A percentile compares a stretch with the other conserved stretches of the same genome.
phyloP scores from a whole-genome alignment of 768 basidiomycete genomes.

The Suillus occidentalis region DNA sequence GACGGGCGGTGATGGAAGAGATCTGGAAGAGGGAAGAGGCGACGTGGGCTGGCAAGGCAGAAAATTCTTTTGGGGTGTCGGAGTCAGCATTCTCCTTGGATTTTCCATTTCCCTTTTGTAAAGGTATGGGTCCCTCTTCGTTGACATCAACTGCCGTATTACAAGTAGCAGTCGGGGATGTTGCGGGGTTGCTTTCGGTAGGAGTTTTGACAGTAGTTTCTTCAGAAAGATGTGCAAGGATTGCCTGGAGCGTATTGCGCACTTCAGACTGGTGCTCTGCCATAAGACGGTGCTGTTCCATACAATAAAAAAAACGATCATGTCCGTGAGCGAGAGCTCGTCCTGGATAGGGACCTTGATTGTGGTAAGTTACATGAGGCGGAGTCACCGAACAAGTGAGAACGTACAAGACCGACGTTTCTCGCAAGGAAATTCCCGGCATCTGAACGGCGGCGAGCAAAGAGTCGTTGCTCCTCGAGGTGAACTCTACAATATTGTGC shows the following conservation, averaged over 20 bases:
- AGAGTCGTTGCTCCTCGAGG: not conserved
- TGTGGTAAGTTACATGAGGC: not conserved
- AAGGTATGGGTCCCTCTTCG: not conserved
- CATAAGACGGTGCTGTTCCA: conserved; percentile 7
- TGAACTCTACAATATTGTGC: not conserved
- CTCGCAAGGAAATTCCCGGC: not conserved
- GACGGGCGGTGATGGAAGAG: conserved; percentile 41
- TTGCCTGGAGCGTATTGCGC: conserved; percentile 1
- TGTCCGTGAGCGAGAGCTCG: not conserved
- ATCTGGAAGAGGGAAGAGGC: conserved; percentile 38
- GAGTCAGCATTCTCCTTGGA: conserved; percentile 23
- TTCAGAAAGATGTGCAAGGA: conserved; percentile 1
- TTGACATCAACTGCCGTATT: not conserved
- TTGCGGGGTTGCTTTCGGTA: not conserved
- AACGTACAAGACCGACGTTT: not conserved
- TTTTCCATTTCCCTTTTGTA: conserved; percentile 36
- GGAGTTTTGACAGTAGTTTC: not conserved
- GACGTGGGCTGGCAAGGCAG: conserved; percentile 8
- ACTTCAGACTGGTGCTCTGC: conserved; percentile 7
- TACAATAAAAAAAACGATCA: not conserved
- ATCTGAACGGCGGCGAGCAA: not conserved
- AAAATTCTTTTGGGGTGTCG: conserved; percentile 12
- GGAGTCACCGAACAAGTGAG: not conserved
- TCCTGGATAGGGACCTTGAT: not conserved
- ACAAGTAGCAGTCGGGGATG: conserved; percentile 4